Conservation (phyloP, 1,284 basidiomycete genomes). For the Moniliella sp. region DNA sequence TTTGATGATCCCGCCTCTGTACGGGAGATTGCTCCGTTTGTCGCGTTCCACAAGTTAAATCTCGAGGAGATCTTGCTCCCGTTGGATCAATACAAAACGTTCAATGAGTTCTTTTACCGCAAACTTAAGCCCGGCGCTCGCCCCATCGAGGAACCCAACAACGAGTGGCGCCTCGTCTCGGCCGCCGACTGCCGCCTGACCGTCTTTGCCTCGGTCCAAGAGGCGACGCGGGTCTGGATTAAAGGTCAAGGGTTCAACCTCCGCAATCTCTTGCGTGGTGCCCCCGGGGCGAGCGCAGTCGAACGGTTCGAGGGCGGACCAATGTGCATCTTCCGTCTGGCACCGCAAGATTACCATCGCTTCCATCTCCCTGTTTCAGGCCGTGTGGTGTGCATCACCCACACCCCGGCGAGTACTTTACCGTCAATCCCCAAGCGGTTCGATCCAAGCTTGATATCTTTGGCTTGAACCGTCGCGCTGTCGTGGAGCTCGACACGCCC, state of each 20-base stretch:
- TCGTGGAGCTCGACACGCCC: slow-evolving; percentile 33
- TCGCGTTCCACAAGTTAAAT: slow-evolving; percentile 70
- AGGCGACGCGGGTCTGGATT: slow-evolving; percentile 2
- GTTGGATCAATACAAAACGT: slow-evolving; percentile 3
- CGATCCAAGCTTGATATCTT: slow-evolving; percentile 67
- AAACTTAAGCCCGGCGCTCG: slow-evolving; percentile 1
- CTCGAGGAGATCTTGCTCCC: slow-evolving; percentile 56
- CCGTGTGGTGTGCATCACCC: slow-evolving; percentile 1
- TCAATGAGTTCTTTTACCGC: slow-evolving; percentile 3
- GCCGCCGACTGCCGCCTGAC: slow-evolving; percentile 3
- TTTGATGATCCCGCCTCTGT: slow-evolving; percentile 68
- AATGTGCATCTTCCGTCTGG: slow-evolving; percentile 3
- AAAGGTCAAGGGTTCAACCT: slow-evolving; percentile 2
- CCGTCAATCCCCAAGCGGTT: slow-evolving; percentile 43
- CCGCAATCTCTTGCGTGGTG: slow-evolving; percentile 1
- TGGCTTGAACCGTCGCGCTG: slow-evolving; percentile 57
- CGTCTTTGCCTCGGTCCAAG: slow-evolving; percentile 1
- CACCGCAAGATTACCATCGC: slow-evolving; percentile 10
- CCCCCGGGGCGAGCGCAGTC: slow-evolving; percentile 1
- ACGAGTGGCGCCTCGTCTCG: slow-evolving; percentile 1
- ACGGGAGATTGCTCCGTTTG: slow-evolving; percentile 62
- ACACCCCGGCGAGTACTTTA: slow-evolving; percentile 5
- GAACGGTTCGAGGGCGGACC: slow-evolving; percentile 1
- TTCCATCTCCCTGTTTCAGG: slow-evolving; percentile 36
- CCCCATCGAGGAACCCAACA: slow-evolving; percentile 1